phyloP scores from a whole-genome alignment of 176 grass and related monocot genomes.

The Paspalum notatum region DNA sequence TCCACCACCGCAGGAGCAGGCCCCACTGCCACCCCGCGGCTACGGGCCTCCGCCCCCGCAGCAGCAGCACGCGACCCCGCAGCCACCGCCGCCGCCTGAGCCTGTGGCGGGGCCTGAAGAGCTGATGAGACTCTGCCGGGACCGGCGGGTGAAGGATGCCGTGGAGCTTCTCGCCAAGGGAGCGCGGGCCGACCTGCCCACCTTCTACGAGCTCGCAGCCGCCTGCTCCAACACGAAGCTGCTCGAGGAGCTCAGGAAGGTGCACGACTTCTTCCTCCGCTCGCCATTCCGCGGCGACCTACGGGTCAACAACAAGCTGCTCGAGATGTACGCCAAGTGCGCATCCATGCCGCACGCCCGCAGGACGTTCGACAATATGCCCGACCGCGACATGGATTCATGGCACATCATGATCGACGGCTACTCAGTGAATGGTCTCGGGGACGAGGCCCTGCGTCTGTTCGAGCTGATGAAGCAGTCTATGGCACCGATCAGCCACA shows the following conservation, averaged over 20 bases:
- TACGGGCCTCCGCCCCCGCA: slow-evolving; percentile 21
- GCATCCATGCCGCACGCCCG: slow-evolving; percentile 65
- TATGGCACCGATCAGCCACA: slow-evolving; percentile 47
- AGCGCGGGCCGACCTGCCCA: slow-evolving; percentile 40
- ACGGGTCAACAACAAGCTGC: slow-evolving; percentile 67
- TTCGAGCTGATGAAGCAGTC: slow-evolving; percentile 70
- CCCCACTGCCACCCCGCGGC: slow-evolving; percentile 24
- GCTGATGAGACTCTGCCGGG: slow-evolving; percentile 51
- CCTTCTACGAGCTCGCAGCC: slow-evolving; percentile 66
- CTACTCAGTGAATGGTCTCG: slow-evolving; percentile 63
- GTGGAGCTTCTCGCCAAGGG: slow-evolving; percentile 74
- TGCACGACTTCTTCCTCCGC: slow-evolving; percentile 84
- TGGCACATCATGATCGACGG: slow-evolving; percentile 89
- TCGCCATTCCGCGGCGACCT: slow-evolving; percentile 72
- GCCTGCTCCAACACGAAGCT: slow-evolving; percentile 59
- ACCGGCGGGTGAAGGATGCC: slow-evolving; percentile 72
- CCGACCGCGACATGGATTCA: slow-evolving; percentile 71
- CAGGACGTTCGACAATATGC: slow-evolving; percentile 88
- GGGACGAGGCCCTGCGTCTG: slow-evolving; percentile 66
- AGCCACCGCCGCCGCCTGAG: slow-evolving; percentile 2
- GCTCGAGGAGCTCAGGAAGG: slow-evolving; percentile 73
- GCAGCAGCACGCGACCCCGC: slow-evolving; percentile 21
- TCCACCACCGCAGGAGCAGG: slow-evolving; percentile 1
- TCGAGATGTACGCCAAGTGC: slow-evolving; percentile 71
- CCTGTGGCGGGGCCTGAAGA: slow-evolving; percentile 40